phyloP scores from a whole-genome alignment of 208 protist genomes.

The Lotmaria passim region DNA sequence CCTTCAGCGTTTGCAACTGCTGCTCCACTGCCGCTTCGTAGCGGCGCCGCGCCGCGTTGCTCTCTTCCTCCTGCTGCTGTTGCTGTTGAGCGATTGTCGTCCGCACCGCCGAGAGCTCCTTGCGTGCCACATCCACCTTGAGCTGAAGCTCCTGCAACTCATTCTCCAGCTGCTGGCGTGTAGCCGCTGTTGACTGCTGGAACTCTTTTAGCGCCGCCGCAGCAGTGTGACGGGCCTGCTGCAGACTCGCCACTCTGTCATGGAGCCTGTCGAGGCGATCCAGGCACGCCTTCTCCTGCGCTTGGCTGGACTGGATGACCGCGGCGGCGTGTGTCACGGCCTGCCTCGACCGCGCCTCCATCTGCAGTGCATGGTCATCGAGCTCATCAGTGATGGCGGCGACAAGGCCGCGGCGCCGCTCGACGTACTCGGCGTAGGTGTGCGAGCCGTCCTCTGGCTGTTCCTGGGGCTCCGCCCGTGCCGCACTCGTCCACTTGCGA shows the following conservation, averaged over 20 bases:
- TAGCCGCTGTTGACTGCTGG: background rate
- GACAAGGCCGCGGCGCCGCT: constrained; percentile 11
- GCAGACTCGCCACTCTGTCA: background rate
- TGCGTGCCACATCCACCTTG: background rate
- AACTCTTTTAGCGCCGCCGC: constrained; percentile 9
- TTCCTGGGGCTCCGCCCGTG: background rate
- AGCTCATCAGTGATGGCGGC: constrained; percentile 1
- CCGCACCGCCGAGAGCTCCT: background rate
- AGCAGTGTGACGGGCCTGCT: background rate
- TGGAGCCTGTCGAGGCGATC: constrained; percentile 8
- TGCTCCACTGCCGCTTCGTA: constrained; percentile 2
- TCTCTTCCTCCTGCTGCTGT: background rate
- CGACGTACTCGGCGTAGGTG: constrained; percentile 20
- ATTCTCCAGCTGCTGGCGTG: constrained; percentile 5
- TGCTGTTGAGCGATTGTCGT: background rate
- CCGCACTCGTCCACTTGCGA: background rate
- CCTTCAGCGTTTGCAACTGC: background rate
- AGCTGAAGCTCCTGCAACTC: constrained; percentile 9
- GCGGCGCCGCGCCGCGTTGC: background rate
- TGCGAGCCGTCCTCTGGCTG: background rate
- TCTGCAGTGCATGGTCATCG: constrained; percentile 11
- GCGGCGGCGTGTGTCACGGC: constrained; percentile 16
- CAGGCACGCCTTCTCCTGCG: constrained; percentile 17
- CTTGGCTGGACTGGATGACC: constrained; percentile 2
- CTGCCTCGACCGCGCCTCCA: constrained; percentile 17